These are phyloP conservation scores for Pleurotus ostreatus DNA, from an alignment of 768 basidiomycete genomes.

Conservation along the genomic window DNA sequence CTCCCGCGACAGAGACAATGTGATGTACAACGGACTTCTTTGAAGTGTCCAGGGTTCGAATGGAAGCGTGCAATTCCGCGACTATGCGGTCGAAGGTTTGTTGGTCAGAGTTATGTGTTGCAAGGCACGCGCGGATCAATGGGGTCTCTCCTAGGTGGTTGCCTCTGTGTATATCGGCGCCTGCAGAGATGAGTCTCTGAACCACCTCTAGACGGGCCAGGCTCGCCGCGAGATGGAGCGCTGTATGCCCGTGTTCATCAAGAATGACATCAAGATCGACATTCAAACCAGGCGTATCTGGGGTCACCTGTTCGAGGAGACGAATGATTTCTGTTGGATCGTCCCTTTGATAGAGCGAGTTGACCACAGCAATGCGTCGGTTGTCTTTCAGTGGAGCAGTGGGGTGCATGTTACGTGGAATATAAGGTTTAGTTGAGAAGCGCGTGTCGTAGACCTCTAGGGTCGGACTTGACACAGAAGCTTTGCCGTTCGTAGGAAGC, in stretches of 20 bases:
- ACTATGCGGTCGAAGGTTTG: slow-evolving; percentile 73
- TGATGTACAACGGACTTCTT: slow-evolving; percentile 89
- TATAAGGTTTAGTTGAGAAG: slow-evolving; percentile 63
- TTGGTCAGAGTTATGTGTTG: slow-evolving; percentile 79
- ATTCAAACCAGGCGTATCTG: slow-evolving; percentile 25
- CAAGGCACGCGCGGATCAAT: slow-evolving; percentile 86
- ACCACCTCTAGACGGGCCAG: slow-evolving; percentile 69
- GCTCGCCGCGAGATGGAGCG: slow-evolving; percentile 89
- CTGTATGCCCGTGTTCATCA: slow-evolving; percentile 93
- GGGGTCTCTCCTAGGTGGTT: slow-evolving; percentile 95
- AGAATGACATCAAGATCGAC: slow-evolving; percentile 79
- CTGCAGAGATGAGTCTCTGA: slow-evolving; percentile 64
- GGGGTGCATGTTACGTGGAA: slow-evolving; percentile 50
- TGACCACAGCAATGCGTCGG: slow-evolving; percentile 59
- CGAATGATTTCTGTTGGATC: slow-evolving; percentile 61
- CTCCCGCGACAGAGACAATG: slow-evolving; percentile 83
- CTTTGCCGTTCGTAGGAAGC: slow-evolving; percentile 44
- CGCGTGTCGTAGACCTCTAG: slow-evolving; percentile 46
- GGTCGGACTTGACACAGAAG: slow-evolving; percentile 34
- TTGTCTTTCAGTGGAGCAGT: slow-evolving; percentile 48
- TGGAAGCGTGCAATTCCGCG: slow-evolving; percentile 59
- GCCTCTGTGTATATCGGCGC: slow-evolving; percentile 87
- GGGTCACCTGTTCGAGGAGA: slow-evolving; percentile 59
- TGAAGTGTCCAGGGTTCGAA: slow-evolving; percentile 86
- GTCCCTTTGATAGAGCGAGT: slow-evolving; percentile 65